These are phyloP conservation scores for Mycena haematopus DNA, from an alignment of 768 basidiomycete species.

Conservation along the genomic window DNA sequence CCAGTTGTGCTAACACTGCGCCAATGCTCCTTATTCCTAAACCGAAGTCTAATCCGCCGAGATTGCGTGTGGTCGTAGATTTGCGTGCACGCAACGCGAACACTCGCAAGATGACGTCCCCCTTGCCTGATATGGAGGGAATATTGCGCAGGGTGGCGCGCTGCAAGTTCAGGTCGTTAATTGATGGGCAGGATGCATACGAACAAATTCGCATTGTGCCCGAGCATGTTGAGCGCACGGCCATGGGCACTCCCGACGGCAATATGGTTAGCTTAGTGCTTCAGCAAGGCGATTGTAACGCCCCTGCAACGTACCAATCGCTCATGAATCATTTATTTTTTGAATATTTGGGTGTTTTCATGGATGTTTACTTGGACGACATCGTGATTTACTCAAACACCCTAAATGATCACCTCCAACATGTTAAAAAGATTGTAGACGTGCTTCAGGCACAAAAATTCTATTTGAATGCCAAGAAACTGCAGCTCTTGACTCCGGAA, in stretches of 20 bases:
- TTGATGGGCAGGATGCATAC: slow-evolving; percentile 47
- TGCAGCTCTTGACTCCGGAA: slow-evolving; percentile 30
- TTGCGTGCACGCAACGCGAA: slow-evolving; percentile 38
- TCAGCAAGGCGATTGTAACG: too few species aligned
- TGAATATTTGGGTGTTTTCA: slow-evolving; percentile 42
- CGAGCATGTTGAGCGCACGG: slow-evolving; percentile 30
- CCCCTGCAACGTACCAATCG: slow-evolving; percentile 47
- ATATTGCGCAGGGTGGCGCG: slow-evolving; percentile 35
- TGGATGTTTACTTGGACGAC: slow-evolving; percentile 50
- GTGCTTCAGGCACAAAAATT: slow-evolving; percentile 36
- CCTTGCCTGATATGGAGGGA: slow-evolving; percentile 23
- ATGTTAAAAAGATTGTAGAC: slow-evolving; percentile 36
- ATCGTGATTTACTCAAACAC: slow-evolving; percentile 48
- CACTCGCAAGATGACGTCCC: slow-evolving; percentile 31
- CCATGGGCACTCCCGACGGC: too few species aligned
- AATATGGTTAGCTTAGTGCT: too few species aligned
- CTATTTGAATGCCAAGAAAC: slow-evolving; percentile 38
- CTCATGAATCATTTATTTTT: slow-evolving; percentile 52
- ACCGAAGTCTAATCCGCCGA: background rate
- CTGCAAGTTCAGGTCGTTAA: slow-evolving; percentile 30
- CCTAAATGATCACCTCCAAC: slow-evolving; percentile 39
- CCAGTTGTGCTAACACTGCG: slow-evolving; percentile 32
- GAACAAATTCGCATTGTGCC: slow-evolving; percentile 42
- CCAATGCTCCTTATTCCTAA: slow-evolving; percentile 43
- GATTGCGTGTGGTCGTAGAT: slow-evolving; percentile 37